phyloP scores from a whole-genome alignment of 306 rosid genomes.

The Astragalus glycyphyllos region DNA sequence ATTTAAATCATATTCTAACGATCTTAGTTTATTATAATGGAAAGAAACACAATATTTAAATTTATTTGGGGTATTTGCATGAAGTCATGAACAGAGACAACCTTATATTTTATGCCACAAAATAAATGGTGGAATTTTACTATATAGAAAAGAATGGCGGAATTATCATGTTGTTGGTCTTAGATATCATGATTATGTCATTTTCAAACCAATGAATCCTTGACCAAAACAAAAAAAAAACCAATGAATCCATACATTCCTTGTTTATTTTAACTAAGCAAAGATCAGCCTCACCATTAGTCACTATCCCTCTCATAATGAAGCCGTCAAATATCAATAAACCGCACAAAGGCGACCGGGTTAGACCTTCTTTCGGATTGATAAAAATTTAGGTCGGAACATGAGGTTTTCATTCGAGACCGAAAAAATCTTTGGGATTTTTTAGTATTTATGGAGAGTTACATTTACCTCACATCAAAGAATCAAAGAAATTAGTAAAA shows the following conservation, averaged over 20 bases:
- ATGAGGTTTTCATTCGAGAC: too few species aligned
- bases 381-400: too few species aligned
- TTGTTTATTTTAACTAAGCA: slow-evolving; percentile 25
- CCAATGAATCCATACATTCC: slow-evolving; percentile 39
- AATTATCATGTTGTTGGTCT: slow-evolving; percentile 48
- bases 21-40: slow-evolving; percentile 42
- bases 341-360: slow-evolving; percentile 27
- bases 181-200: slow-evolving; percentile 50
- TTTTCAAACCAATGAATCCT: slow-evolving; percentile 38
- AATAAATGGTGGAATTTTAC: slow-evolving; percentile 46
- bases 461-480: too few species aligned
- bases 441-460: too few species aligned
- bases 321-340: slow-evolving; percentile 34
- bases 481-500: too few species aligned
- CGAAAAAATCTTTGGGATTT: too few species aligned
- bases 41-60: slow-evolving; percentile 17
- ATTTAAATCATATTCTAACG: slow-evolving; percentile 31
- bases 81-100: slow-evolving; percentile 24
- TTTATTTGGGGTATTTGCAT: slow-evolving; percentile 30
- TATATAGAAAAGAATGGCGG: slow-evolving; percentile 31
- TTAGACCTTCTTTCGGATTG: too few species aligned
- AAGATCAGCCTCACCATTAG: neutral
- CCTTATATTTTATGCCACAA: slow-evolving; percentile 26
- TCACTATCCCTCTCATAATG: slow-evolving; percentile 20
- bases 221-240: too few species aligned